Conservation (phyloP, 495 filamentous ascomycete species). For the Mytilinidion resinicola region DNA sequence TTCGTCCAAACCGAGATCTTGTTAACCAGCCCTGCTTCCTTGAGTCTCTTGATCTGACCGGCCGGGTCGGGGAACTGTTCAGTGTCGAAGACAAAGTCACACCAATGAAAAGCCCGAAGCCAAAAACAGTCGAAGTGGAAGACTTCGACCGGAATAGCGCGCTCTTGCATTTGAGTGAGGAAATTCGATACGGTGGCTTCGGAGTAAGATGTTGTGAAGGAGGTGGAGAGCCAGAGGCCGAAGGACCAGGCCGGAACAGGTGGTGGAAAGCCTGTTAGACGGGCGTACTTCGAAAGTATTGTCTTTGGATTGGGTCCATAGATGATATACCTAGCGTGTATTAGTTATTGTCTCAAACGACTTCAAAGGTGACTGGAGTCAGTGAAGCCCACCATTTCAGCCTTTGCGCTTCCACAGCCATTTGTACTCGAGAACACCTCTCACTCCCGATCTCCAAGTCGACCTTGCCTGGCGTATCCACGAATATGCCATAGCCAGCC, state of each 20-base stretch:
- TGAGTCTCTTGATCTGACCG: conserved; percentile 58
- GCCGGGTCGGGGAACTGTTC: conserved; percentile 63
- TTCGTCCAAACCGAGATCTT: conserved; percentile 64
- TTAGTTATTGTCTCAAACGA: neutral
- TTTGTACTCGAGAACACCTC: conserved; percentile 54
- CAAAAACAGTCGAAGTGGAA: conserved; percentile 71
- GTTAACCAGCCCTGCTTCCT: conserved; percentile 52
- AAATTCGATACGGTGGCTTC: conserved; percentile 61
- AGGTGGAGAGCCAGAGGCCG: conserved; percentile 65
- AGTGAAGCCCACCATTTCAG: conserved; percentile 41
- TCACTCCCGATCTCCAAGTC: conserved; percentile 61
- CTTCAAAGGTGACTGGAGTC: neutral
- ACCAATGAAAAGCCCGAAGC: conserved; percentile 63
- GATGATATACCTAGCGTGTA: conserved; percentile 43
- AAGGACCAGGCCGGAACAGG: conserved; percentile 63
- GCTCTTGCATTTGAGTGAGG: conserved; percentile 59
- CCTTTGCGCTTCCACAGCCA: conserved; percentile 55
- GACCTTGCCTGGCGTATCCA: conserved; percentile 34
- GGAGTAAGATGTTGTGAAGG: conserved; percentile 65
- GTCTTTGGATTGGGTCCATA: conserved; percentile 63
- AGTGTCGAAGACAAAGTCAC: conserved; percentile 63
- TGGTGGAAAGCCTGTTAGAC: conserved; percentile 54
- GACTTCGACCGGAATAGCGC: conserved; percentile 59
- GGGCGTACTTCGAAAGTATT: conserved; percentile 55
- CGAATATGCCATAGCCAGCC: conserved; percentile 64